phyloP scores from a whole-genome alignment of 305 asterid genomes.

The Fraxinus floribunda region DNA sequence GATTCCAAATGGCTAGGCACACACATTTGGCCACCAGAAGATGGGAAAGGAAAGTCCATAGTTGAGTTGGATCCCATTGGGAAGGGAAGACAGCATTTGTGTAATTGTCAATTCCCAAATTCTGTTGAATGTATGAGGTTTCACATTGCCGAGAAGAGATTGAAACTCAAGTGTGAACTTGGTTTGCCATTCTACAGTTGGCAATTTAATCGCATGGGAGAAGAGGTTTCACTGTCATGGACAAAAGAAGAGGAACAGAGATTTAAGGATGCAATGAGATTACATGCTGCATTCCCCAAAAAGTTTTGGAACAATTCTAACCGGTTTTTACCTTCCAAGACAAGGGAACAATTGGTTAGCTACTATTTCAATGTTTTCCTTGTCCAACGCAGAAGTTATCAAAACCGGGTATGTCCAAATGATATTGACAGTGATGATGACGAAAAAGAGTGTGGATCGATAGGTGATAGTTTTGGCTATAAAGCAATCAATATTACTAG shows the following conservation, averaged over 20 bases:
- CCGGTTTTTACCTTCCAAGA: slow-evolving; percentile 49
- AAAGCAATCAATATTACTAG: slow-evolving; percentile 41
- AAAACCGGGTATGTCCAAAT: slow-evolving; percentile 69
- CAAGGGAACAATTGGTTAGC: slow-evolving; percentile 59
- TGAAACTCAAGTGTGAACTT: slow-evolving; percentile 51
- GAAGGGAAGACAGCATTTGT: slow-evolving; percentile 41
- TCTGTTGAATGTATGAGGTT: slow-evolving; percentile 69
- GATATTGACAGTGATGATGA: slow-evolving; percentile 89
- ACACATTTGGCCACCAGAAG: slow-evolving; percentile 56
- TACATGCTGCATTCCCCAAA: slow-evolving; percentile 28
- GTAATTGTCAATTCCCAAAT: slow-evolving; percentile 48
- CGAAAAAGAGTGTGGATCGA: slow-evolving; percentile 55
- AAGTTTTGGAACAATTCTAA: slow-evolving; percentile 48
- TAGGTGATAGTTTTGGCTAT: slow-evolving; percentile 61
- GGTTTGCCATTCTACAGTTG: slow-evolving; percentile 50
- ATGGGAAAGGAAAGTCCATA: slow-evolving; percentile 20
- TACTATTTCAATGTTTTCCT: slow-evolving; percentile 76
- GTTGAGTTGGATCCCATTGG: slow-evolving; percentile 37
- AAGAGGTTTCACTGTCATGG: slow-evolving; percentile 91
- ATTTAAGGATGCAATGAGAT: slow-evolving; percentile 53
- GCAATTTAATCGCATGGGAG: slow-evolving; percentile 81
- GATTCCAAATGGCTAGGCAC: slow-evolving; percentile 87
- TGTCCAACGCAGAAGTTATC: slow-evolving; percentile 66
- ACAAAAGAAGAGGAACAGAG: slow-evolving; percentile 54
- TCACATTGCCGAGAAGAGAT: slow-evolving; percentile 72